Evolutionary conservation across 495 filamentous ascomycete species (phyloP).

Genomic region (Haplographium delicatum): DNA sequence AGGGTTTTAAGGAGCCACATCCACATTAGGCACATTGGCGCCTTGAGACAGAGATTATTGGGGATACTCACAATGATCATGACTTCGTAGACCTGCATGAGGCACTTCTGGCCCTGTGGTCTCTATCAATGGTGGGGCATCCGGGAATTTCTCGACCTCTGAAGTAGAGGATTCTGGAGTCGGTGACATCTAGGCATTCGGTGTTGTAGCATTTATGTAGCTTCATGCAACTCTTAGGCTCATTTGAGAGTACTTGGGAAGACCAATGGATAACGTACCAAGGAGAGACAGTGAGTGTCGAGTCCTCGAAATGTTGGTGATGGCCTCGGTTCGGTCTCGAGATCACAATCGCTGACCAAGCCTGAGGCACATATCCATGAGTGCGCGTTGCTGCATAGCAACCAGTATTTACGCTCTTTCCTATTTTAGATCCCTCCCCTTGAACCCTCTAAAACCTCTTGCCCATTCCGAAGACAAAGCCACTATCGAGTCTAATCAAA

Average conservation of each 20-base stretch:
- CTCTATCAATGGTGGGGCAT: constrained; percentile 25
- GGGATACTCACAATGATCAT: constrained; percentile 65
- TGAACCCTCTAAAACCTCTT: background rate
- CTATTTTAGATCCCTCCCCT: background rate
- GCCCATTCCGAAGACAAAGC: constrained; percentile 1
- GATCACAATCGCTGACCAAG: background rate
- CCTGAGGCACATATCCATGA: background rate
- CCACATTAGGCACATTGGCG: too few species aligned
- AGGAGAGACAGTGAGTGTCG: constrained; percentile 18
- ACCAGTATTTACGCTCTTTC: constrained; percentile 1
- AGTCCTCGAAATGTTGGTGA: background rate
- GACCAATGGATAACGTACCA: constrained; percentile 5
- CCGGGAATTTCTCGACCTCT: constrained; percentile 27
- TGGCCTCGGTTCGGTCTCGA: background rate
- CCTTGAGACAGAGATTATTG: too few species aligned
- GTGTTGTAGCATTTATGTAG: constrained; percentile 16
- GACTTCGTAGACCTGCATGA: constrained; percentile 67
- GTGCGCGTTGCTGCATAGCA: background rate
- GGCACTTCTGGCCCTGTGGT: constrained; percentile 33
- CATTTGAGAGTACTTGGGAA: background rate
- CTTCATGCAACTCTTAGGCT: background rate
- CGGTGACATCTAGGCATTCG: constrained; percentile 28
- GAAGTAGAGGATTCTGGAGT: constrained; percentile 22
- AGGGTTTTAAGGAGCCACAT: too few species aligned
- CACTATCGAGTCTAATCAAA: background rate